Conservation (phyloP, 306 rosid genomes). For the Casuarina cunninghamiana region DNA sequence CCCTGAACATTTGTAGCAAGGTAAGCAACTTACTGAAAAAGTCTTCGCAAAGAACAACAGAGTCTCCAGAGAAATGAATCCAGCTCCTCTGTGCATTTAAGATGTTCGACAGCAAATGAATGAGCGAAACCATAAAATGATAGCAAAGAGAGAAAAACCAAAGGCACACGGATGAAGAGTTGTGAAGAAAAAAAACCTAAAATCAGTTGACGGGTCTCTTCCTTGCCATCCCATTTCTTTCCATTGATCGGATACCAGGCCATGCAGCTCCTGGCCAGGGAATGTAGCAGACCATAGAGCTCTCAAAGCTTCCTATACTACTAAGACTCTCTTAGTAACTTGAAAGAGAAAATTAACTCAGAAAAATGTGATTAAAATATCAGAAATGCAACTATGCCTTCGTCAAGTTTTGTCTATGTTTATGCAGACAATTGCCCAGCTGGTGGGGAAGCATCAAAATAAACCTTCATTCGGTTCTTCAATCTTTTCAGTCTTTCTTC, state of each 20-base stretch:
- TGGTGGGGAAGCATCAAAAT: conserved; percentile 79
- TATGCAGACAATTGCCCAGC: conserved; percentile 33
- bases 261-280: conserved; percentile 70
- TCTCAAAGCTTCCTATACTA: conserved; percentile 72
- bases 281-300: conserved; percentile 81
- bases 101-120: conserved; percentile 14
- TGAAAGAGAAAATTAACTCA: conserved; percentile 11
- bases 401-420: background rate
- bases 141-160: background rate
- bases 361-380: background rate
- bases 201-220: conserved; percentile 94
- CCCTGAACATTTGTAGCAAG: background rate
- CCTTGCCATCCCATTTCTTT: conserved; percentile 99
- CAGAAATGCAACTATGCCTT: background rate
- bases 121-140: conserved; percentile 16
- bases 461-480: conserved; percentile 65
- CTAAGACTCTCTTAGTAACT: conserved; percentile 29
- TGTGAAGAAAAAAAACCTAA: conserved; percentile 54
- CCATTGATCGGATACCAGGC: conserved; percentile 93
- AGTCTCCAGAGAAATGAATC: conserved; percentile 93
- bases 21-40: conserved; percentile 55
- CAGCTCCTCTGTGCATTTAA: conserved; percentile 71
- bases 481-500: conserved; percentile 67
- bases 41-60: conserved; percentile 83
- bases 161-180: conserved; percentile 10